Conservation (phyloP, 176 grass and related monocot genomes). For the maize (Zea mays) region DNA sequence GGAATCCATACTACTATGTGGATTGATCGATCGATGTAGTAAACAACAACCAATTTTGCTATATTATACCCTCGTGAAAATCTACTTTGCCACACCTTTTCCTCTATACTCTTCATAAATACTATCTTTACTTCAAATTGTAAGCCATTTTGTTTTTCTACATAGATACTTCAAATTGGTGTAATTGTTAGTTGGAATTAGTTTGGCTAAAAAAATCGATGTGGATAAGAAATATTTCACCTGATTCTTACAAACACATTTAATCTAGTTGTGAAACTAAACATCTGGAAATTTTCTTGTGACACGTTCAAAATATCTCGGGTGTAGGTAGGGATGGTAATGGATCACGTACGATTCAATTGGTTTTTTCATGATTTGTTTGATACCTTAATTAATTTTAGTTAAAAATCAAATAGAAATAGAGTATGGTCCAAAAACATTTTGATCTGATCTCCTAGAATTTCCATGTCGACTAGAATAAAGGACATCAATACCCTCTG, state of each 20-base stretch:
- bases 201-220: background rate
- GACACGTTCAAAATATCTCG: too few species aligned
- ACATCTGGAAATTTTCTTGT: too few species aligned
- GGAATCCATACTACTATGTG: background rate
- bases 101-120: background rate
- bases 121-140: background rate
- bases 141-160: background rate
- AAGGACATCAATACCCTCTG: background rate
- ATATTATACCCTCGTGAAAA: background rate
- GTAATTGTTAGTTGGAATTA: background rate
- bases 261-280: background rate
- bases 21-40: background rate
- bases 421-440: too few species aligned
- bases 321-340: too few species aligned
- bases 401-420: too few species aligned
- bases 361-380: too few species aligned
- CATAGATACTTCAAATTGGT: background rate
- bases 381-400: too few species aligned
- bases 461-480: background rate
- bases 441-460: background rate
- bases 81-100: too few species aligned
- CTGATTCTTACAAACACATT: background rate
- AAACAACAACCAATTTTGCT: background rate
- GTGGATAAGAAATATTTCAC: background rate
- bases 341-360: too few species aligned